Conservation (phyloP, 1,139 yeast species). For the Yueomyces sp. region DNA sequence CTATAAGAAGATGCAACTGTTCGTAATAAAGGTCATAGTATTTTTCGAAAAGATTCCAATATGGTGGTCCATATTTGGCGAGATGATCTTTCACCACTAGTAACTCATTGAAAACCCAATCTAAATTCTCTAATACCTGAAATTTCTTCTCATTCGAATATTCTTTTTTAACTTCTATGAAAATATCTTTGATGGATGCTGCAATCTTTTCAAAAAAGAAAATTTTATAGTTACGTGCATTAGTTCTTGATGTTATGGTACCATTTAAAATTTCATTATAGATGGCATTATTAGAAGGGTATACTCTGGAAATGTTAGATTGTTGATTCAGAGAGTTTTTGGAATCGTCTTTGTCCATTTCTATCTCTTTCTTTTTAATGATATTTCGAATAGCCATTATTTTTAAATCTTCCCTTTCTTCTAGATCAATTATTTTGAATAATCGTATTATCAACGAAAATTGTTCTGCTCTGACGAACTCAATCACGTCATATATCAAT, state of each 20-base stretch:
- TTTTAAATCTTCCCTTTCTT: slow-evolving; percentile 65
- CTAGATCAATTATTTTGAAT: slow-evolving; percentile 68
- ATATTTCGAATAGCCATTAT: slow-evolving; percentile 39
- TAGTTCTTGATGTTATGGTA: slow-evolving; percentile 30
- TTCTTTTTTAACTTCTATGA: slow-evolving; percentile 49
- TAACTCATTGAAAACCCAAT: slow-evolving; percentile 79
- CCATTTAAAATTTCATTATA: slow-evolving; percentile 28
- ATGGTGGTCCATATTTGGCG: slow-evolving; percentile 45
- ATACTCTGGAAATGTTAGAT: slow-evolving; percentile 7
- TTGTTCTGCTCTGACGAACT: slow-evolving; percentile 57
- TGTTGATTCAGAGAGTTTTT: slow-evolving; percentile 18
- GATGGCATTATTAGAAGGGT: slow-evolving; percentile 19
- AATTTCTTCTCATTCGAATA: slow-evolving; percentile 38
- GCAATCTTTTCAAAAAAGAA: slow-evolving; percentile 52
- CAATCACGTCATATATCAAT: slow-evolving; percentile 54
- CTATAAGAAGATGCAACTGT: slow-evolving; percentile 50
- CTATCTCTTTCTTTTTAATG: slow-evolving; percentile 25
- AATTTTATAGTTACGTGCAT: slow-evolving; percentile 49
- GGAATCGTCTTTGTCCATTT: slow-evolving; percentile 18
- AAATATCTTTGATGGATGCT: slow-evolving; percentile 51
- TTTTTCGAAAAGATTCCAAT: slow-evolving; percentile 61
- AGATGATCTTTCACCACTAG: slow-evolving; percentile 49
- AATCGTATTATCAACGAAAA: slow-evolving; percentile 54
- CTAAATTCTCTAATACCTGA: slow-evolving; percentile 55
- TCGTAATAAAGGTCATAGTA: slow-evolving; percentile 59